Evolutionary conservation across 2,329 filamentous ascomycete genomes (phyloP), one percentile per base, ranked within the genome.

Genomic region (Seiridium unicorne): DNA sequence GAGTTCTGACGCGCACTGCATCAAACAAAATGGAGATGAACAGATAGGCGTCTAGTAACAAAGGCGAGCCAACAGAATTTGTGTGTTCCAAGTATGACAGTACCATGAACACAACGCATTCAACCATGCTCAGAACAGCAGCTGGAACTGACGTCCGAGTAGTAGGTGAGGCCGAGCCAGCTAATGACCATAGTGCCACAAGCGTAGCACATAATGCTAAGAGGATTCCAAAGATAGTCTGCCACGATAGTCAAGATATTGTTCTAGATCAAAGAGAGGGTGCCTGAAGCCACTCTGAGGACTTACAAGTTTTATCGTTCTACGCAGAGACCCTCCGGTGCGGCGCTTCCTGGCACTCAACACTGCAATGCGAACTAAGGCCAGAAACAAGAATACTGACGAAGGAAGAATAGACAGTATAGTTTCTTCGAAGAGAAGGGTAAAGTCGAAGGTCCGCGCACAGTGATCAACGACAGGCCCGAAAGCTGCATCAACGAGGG

Each of bases 361-460:
- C 11, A 55, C 53, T 18, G 32, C 47, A 9, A 63, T 26, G 10
- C 62, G 62, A 42, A 57, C 38, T 4, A 61, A 32, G 9, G 51
- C 60, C 1, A 62, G 46, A 18, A 68, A 44, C 40, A 70, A 44
- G 9, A 70, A 58, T 4, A 69, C 35, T 58, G 62, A 55, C 4
- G 65, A 66, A 6, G 68, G 68, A 35, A 51, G 40, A n/a, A 70
- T 69, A 18, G 66, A 66, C 13, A 70, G 51, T 8, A 69, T 66
- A 8, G 66, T 62, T 53, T 70, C 66, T 56, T 70, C 68, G 47
- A 70, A 70, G 0, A 69, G 51, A 18, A 70, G 61, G 44, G 67
- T 69, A 60, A 70, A 70, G 57, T 69, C 65, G 36, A 69, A 68
- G 5, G 53, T 35, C 26, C 59, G 54, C 38, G 54, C 59, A 40